phyloP scores from a whole-genome alignment of 805 yeast genomes.

The Kodamaea lidongshanica region DNA sequence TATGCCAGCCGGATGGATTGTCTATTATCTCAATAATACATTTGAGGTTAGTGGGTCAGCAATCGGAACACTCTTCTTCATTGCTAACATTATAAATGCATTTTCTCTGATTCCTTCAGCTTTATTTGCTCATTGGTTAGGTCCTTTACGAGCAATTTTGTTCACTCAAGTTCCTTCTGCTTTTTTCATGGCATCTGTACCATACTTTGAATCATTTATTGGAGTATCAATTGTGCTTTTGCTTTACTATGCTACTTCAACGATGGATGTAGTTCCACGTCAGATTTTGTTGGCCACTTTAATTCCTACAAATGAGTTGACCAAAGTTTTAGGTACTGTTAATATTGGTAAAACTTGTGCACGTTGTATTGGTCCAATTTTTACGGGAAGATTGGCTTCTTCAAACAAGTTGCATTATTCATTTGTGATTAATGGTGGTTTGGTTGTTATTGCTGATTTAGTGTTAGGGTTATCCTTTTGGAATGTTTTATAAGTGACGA shows the following conservation, averaged over 20 bases:
- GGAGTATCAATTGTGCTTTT: constrained; percentile 51
- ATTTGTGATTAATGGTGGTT: constrained; percentile 47
- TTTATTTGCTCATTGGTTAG: constrained; percentile 53
- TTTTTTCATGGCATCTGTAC: constrained; percentile 44
- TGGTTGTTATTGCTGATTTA: constrained; percentile 44
- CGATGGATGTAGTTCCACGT: constrained; percentile 92
- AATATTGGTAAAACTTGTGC: constrained; percentile 84
- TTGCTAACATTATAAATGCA: constrained; percentile 56
- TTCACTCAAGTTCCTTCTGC: constrained; percentile 77
- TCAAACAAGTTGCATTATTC: constrained; percentile 41
- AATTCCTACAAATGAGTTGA: constrained; percentile 56
- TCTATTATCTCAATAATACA: constrained; percentile 63
- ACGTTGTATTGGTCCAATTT: constrained; percentile 71
- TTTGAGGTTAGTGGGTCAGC: constrained; percentile 50
- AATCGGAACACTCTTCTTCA: constrained; percentile 64
- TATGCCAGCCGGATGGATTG: constrained; percentile 85
- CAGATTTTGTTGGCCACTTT: constrained; percentile 71
- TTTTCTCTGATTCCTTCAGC: constrained; percentile 76
- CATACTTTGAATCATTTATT: constrained; percentile 16
- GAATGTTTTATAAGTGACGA: no score
- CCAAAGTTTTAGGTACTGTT: constrained; percentile 77
- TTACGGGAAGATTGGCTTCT: constrained; percentile 71
- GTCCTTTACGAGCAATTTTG: constrained; percentile 75
- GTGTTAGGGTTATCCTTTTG: no score
- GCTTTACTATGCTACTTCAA: constrained; percentile 54